Percentiles rank a stretch among this genome's conserved stretches.
Conservation (phyloP, 2,329 filamentous ascomycete species). For the Arthroderma sp. region DNA sequence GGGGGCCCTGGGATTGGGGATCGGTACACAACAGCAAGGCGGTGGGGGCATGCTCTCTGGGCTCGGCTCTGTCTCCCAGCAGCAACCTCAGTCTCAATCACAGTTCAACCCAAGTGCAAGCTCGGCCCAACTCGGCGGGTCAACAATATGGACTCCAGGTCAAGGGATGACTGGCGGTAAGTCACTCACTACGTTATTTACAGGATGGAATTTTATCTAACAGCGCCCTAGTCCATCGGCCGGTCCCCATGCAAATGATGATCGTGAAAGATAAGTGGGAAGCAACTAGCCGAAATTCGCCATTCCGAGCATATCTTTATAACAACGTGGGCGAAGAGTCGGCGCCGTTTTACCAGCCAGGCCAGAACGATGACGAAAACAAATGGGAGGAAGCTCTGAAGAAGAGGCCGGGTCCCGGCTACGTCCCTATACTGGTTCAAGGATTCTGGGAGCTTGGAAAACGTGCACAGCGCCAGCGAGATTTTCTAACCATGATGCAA, state of each 20-base stretch:
- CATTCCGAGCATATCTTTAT: slow-evolving; percentile 51
- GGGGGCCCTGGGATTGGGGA: slow-evolving; percentile 2
- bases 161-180: slow-evolving; percentile 31
- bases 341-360: slow-evolving; percentile 49
- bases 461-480: slow-evolving; percentile 44
- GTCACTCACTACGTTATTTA: slow-evolving; percentile 4
- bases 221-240: slow-evolving; percentile 40
- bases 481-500: slow-evolving; percentile 45
- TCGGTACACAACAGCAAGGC: slow-evolving; percentile 15
- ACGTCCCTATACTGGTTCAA: slow-evolving; percentile 46
- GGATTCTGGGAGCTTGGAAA: slow-evolving; percentile 48
- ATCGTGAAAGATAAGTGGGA: slow-evolving; percentile 53
- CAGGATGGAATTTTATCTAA: not conserved
- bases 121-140: slow-evolving; percentile 22
- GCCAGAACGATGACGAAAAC: slow-evolving; percentile 43
- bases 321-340: slow-evolving; percentile 46
- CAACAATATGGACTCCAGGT: slow-evolving; percentile 32
- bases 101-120: slow-evolving; percentile 30
- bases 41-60: slow-evolving; percentile 30
- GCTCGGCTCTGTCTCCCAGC: slow-evolving; percentile 10
- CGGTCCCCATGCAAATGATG: slow-evolving; percentile 46
- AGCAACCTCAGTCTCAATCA: slow-evolving; percentile 21
- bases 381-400: slow-evolving; percentile 53
- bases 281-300: slow-evolving; percentile 36
- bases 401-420: slow-evolving; percentile 43